Evolutionary conservation across 805 yeast genomes (phyloP).

Genomic region (Ogataea salicorniae): DNA sequence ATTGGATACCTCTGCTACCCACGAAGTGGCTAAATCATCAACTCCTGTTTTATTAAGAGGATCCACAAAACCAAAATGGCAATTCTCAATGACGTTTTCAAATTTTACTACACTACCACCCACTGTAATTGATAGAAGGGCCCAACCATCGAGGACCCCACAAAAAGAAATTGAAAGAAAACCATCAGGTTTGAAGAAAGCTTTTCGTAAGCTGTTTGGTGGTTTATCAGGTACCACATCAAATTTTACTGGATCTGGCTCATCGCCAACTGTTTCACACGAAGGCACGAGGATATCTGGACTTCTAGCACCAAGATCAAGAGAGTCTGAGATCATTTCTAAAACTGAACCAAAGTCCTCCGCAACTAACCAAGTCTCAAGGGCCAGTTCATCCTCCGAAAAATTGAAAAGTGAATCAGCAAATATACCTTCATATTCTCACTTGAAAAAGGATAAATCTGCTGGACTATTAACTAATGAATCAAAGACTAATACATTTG

Average conservation of each 20-base stretch:
- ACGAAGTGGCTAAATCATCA: no score
- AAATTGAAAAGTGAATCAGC: not conserved
- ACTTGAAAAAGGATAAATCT: not conserved
- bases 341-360: no score
- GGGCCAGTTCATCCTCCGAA: not conserved
- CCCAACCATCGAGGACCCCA: not conserved
- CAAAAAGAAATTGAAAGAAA: conserved; percentile 1
- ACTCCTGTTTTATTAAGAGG: no score
- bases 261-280: no score
- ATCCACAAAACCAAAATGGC: no score
- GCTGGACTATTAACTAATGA: not conserved
- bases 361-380: not conserved
- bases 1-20: no score
- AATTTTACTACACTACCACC: not conserved
- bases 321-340: no score
- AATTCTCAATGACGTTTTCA: not conserved
- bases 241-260: no score
- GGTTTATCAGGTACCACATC: not conserved
- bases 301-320: not conserved
- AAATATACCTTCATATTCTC: not conserved
- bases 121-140: not conserved
- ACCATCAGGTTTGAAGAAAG: conserved; percentile 5
- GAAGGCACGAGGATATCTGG: not conserved
- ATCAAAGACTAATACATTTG: not conserved
- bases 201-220: conserved; percentile 6